Percentiles rank a stretch among this genome's conserved stretches.
These are phyloP conservation scores for Syncephalis fuscata DNA, from an alignment of 371 early-diverging fungal species.

Conservation along the genomic window DNA sequence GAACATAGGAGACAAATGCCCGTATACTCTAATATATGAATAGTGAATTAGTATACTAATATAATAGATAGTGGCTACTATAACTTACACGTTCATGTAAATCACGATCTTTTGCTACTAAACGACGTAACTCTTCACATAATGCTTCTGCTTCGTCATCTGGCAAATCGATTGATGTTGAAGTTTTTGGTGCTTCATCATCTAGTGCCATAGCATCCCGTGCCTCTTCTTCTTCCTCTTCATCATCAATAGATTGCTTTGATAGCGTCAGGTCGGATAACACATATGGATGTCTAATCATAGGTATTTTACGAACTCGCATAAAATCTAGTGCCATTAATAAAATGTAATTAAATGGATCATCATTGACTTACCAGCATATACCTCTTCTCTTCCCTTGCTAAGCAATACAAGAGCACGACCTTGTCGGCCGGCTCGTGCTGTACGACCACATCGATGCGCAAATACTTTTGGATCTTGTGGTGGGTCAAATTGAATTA, in stretches of 20 bases:
- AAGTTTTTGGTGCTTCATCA: no score
- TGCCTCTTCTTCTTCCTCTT: conserved; percentile 16
- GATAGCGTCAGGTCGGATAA: conserved; percentile 8
- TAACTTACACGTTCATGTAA: conserved; percentile 30
- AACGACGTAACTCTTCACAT: conserved; percentile 23
- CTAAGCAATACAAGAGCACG: conserved; percentile 69
- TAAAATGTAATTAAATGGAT: neutral
- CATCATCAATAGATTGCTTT: conserved; percentile 11
- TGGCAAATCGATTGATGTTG: conserved; percentile 9
- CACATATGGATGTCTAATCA: conserved; percentile 28
- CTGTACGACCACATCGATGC: conserved; percentile 98
- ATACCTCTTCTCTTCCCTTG: conserved; percentile 71
- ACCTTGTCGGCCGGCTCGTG: conserved; percentile 80
- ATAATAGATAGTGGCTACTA: neutral
- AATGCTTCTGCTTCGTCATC: conserved; percentile 27
- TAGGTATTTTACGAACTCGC: conserved; percentile 71
- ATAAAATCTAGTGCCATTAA: conserved; percentile 42
- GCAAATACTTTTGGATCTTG: conserved; percentile 92
- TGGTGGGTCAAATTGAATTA: conserved; percentile 93
- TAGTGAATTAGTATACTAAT: conserved; percentile 1
- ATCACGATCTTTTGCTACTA: conserved; percentile 52
- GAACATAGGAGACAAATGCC: conserved; percentile 82
- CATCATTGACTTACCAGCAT: conserved; percentile 32
- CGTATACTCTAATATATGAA: conserved; percentile 27
- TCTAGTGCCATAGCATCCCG: neutral